Percentiles rank a stretch among this genome's conserved stretches.
These are phyloP conservation scores for Dicorynia guianensis DNA, from an alignment of 306 rosid genomes.

Conservation along the genomic window DNA sequence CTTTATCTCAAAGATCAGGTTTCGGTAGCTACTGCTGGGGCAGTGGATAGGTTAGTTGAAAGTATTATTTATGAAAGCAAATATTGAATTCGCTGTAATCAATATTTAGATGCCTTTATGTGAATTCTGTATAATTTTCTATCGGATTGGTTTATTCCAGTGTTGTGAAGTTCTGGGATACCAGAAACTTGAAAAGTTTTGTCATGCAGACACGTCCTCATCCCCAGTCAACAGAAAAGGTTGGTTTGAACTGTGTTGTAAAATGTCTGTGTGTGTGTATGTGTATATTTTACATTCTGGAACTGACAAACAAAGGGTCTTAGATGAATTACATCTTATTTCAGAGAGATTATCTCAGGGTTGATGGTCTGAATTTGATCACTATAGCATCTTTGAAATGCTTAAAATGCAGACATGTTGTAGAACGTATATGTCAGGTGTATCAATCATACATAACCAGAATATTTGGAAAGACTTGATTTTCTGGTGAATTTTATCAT, in stretches of 20 bases:
- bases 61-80: not conserved
- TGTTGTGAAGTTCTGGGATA: slow-evolving; percentile 91
- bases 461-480: not conserved
- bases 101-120: not conserved
- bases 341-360: not conserved
- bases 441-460: not conserved
- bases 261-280: slow-evolving; percentile 15
- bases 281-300: slow-evolving; percentile 13
- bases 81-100: slow-evolving; percentile 7
- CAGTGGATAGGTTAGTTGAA: slow-evolving; percentile 44
- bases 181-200: slow-evolving; percentile 72
- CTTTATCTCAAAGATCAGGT: not conserved
- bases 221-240: slow-evolving; percentile 67
- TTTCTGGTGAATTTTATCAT: too few species aligned
- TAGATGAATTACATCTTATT: slow-evolving; percentile 16
- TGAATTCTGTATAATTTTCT: slow-evolving; percentile 13
- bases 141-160: slow-evolving; percentile 55
- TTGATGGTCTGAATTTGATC: slow-evolving; percentile 16
- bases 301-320: slow-evolving; percentile 17
- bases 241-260: slow-evolving; percentile 42
- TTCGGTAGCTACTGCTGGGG: not conserved
- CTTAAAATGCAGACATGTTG: slow-evolving; percentile 13
- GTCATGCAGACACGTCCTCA: slow-evolving; percentile 67
- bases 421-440: slow-evolving; percentile 15
- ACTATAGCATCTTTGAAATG: not conserved